A percentile compares a stretch with the other conserved stretches of the same genome.
Conservation (phyloP, 2,329 filamentous ascomycete species). For the Fonsecaea pedrosoi region DNA sequence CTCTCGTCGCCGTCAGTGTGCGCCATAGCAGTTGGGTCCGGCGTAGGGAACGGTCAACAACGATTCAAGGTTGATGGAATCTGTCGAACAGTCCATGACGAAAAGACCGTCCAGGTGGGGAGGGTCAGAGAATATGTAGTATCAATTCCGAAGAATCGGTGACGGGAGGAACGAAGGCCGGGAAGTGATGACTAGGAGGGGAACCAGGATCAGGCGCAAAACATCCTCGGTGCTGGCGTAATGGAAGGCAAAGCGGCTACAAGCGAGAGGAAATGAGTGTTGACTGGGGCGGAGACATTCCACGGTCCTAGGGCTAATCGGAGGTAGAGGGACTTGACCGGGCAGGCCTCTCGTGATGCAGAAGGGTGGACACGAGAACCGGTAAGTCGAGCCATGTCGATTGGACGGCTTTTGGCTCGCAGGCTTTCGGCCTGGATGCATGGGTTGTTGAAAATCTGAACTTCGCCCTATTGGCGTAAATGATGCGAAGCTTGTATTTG, state of each 20-base stretch:
- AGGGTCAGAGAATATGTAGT: constrained; percentile 30
- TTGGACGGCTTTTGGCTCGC: constrained; percentile 8
- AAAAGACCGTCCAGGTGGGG: constrained; percentile 10
- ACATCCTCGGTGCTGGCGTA: constrained; percentile 32
- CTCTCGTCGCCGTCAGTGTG: constrained; percentile 35
- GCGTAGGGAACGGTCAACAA: constrained; percentile 15
- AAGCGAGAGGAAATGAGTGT: constrained; percentile 9
- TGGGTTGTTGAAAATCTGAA: constrained; percentile 6
- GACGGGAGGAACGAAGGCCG: constrained; percentile 27
- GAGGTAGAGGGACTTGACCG: background rate
- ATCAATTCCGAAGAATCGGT: constrained; percentile 16
- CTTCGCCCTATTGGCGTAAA: background rate
- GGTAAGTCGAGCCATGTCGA: background rate
- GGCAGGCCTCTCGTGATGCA: constrained; percentile 4
- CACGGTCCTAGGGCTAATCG: constrained; percentile 3
- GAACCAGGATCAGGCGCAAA: constrained; percentile 29
- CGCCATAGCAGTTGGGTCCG: constrained; percentile 20
- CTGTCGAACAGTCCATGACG: constrained; percentile 23
- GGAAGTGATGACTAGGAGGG: constrained; percentile 16
- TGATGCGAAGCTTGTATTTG: constrained; percentile 19
- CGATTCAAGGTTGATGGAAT: background rate
- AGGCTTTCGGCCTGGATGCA: constrained; percentile 11
- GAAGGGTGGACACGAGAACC: background rate
- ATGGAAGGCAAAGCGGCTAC: constrained; percentile 30
- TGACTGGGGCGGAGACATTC: constrained; percentile 3